Evolutionary conservation across 148 eudicot species (phyloP).

Genomic region (Simmondsia chinensis): DNA sequence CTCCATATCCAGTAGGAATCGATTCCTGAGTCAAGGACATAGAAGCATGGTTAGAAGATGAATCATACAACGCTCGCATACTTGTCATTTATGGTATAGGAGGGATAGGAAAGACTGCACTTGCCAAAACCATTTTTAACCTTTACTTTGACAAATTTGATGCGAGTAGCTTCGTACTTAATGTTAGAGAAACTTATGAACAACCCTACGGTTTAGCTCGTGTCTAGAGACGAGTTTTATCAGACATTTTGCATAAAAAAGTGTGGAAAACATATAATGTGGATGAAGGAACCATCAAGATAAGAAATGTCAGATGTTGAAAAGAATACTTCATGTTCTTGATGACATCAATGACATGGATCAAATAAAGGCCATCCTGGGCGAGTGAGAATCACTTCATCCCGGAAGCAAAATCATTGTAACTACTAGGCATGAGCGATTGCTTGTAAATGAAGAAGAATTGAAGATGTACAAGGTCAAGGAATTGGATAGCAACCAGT

Average conservation of each 20-base stretch:
- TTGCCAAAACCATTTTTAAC: constrained; percentile 1
- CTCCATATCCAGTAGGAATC: no score
- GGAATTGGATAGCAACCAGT: not conserved
- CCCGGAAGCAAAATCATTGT: constrained; percentile 9
- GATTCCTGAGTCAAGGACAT: not conserved
- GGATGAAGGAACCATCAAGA: constrained; percentile 1
- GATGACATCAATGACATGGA: constrained; percentile 7
- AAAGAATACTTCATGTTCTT: constrained; percentile 8
- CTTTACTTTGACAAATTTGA: not conserved
- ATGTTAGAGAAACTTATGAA: not conserved
- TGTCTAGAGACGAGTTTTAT: not conserved
- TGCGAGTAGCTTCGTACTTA: not conserved
- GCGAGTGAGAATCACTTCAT: constrained; percentile 1
- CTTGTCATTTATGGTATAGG: not conserved
- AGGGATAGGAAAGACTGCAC: no score
- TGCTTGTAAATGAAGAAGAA: not conserved
- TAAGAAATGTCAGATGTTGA: not conserved
- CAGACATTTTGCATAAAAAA: not conserved
- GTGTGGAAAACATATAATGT: not conserved
- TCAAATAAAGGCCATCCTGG: constrained; percentile 6
- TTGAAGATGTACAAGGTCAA: not conserved
- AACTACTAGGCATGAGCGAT: constrained; percentile 1
- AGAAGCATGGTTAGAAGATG: constrained; percentile 1
- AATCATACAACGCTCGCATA: not conserved
- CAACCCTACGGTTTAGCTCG: not conserved